Evolutionary conservation across 345 rosid species (phyloP), one percentile per base, ranked within the genome.

Genomic region (Populus ilicifolia): DNA sequence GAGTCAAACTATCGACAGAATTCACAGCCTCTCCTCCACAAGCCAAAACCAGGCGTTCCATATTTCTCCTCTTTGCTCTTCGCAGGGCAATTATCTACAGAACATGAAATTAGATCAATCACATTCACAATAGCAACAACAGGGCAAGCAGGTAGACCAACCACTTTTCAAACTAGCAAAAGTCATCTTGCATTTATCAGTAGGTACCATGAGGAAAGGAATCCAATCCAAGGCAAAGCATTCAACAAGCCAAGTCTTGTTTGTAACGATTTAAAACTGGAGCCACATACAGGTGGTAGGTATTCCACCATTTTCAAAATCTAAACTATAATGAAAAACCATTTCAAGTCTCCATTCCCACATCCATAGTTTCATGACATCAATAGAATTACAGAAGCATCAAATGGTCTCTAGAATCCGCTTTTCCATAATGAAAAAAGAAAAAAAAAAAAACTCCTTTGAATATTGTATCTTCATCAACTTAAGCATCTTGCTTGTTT

Each of bases 11-110:
- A 70, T 93, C 98, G 66, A 96, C 97, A 54, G 95, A 93, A 70
- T 92, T 94, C 77, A 96, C 92, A 82, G 94, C 97, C 82, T 94
- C 98, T 82, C 99, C 99, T 70, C 98, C 99, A 84, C 98, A 93
- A 65, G 97, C 95, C 86, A 96, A 87, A 71, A 92, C 91, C 85
- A 96, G 81, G 48, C 98, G 90, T 85, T 96, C 99, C 98, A 96
- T 94, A 84, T 96, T 94, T 89, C 99, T 96, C 79, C 94, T 88
- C 91, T 96, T 96, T 5, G 99, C 98, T 88, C 99, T 91, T 85
- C 98, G 83, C 33, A 96, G 97, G 74, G 99, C 98, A 87, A 96
- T 76, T 75, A 96, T 93, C 99, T 96, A 73, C 71, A 84, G 63
- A 75, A 64, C n/a, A 50, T 36, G 13, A 35, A 8, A 67, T 11